Percentiles rank a stretch among this genome's conserved stretches.
Conservation (phyloP, 225 moss, liverwort and hornwort species). For the Pleurozium schreberi region DNA sequence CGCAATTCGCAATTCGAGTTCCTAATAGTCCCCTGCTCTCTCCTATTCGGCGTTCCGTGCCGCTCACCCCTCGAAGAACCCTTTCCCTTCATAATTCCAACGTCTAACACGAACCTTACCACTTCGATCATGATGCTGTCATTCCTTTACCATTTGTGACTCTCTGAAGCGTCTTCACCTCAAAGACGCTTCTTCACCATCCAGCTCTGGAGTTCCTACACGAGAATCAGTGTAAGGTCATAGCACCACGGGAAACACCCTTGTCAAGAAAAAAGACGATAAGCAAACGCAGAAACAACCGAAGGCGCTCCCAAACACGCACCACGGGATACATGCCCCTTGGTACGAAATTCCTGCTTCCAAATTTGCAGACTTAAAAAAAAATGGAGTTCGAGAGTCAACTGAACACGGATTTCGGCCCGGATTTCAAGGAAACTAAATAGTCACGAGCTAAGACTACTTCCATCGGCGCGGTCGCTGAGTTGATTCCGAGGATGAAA, state of each 20-base stretch:
- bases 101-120: background rate
- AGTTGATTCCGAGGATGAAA: background rate
- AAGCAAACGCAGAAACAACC: background rate
- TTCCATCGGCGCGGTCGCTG: background rate
- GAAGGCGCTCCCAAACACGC: background rate
- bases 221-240: background rate
- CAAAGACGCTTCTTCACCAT: background rate
- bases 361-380: background rate
- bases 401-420: background rate
- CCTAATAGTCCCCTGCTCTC: background rate
- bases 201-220: background rate
- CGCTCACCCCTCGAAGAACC: background rate
- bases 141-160: background rate
- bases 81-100: background rate
- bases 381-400: background rate
- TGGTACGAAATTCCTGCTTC: background rate
- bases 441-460: background rate
- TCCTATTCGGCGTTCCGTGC: background rate
- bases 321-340: background rate
- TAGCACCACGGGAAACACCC: background rate
- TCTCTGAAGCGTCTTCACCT: background rate
- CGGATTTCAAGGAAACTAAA: background rate
- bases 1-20: background rate
- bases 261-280: background rate
- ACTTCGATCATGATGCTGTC: constrained; percentile 4